Percentiles rank a stretch among this genome's conserved stretches.
Evolutionary conservation across 2,329 filamentous ascomycete genomes (phyloP).

Genomic region (Ploettnerulaceae sp.): DNA sequence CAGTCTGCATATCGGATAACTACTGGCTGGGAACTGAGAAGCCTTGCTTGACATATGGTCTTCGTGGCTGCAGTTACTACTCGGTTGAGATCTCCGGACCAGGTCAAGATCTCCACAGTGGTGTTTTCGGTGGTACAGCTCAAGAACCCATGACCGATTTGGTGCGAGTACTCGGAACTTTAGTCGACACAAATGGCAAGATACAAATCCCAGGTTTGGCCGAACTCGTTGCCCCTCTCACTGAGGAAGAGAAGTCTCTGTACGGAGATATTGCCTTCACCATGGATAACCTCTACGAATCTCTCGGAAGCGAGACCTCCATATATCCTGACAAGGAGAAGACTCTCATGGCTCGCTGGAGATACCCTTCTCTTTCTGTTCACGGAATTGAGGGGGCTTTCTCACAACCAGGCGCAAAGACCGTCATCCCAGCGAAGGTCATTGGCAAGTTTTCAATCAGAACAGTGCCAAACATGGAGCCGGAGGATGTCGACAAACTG

Average conservation of each 20-base stretch:
- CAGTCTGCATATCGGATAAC: slow-evolving; percentile 98
- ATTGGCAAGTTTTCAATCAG: slow-evolving; percentile 98
- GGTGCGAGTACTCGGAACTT: slow-evolving; percentile 70
- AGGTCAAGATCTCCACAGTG: slow-evolving; percentile 89
- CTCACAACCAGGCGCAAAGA: slow-evolving; percentile 90
- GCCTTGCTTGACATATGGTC: slow-evolving; percentile 94
- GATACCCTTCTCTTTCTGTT: slow-evolving; percentile 86
- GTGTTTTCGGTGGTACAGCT: slow-evolving; percentile 92
- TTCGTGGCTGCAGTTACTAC: slow-evolving; percentile 98
- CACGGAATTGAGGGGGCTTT: slow-evolving; percentile 96
- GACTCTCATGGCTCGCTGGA: slow-evolving; percentile 94
- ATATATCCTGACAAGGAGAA: slow-evolving; percentile 85
- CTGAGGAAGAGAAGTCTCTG: slow-evolving; percentile 78
- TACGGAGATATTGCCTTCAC: slow-evolving; percentile 90
- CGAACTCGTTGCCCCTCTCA: slow-evolving; percentile 87
- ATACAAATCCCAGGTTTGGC: slow-evolving; percentile 92
- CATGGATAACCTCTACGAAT: slow-evolving; percentile 93
- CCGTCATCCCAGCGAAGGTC: slow-evolving; percentile 96
- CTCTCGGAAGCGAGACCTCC: slow-evolving; percentile 80
- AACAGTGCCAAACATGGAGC: slow-evolving; percentile 96
- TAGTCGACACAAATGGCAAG: slow-evolving; percentile 87
- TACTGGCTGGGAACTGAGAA: slow-evolving; percentile 99
- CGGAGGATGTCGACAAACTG: slow-evolving; percentile 76
- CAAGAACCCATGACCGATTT: slow-evolving; percentile 99
- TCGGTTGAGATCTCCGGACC: slow-evolving; percentile 85